Conservation (phyloP, 2,329 filamentous ascomycete species). For the Fusarium mangiferae region DNA sequence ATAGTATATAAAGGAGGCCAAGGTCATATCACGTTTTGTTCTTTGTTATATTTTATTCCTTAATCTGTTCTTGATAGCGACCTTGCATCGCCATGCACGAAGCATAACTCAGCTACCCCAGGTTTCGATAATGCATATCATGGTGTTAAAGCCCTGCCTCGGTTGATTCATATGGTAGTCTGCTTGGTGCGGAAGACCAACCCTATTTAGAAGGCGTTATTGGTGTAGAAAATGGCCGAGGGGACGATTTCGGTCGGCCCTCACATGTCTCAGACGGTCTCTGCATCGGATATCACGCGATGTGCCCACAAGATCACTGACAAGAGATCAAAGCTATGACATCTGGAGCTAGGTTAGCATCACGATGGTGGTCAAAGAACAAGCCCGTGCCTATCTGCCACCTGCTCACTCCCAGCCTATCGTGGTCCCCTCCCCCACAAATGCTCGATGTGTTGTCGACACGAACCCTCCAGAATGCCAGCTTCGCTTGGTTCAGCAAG, state of each 20-base stretch:
- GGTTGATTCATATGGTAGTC: not conserved
- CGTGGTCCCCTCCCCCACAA: constrained; percentile 35
- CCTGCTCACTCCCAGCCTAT: constrained; percentile 7
- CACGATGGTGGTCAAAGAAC: constrained; percentile 4
- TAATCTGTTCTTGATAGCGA: not conserved
- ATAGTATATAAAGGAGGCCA: not conserved
- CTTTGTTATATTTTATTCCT: not conserved
- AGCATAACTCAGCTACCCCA: not conserved
- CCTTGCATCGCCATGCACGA: not conserved
- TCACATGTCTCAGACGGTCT: constrained; percentile 25
- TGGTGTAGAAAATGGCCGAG: not conserved
- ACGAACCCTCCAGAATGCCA: constrained; percentile 36
- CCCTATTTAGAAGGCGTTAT: constrained; percentile 11
- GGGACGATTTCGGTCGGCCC: not conserved
- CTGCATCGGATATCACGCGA: constrained; percentile 22
- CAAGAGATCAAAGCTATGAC: constrained; percentile 16
- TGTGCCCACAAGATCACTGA: constrained; percentile 21
- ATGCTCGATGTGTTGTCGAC: constrained; percentile 25
- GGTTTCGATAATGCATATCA: not conserved
- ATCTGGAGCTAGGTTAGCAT: constrained; percentile 13
- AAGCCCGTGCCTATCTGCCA: constrained; percentile 13
- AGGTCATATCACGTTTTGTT: not conserved
- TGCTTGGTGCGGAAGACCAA: not conserved
- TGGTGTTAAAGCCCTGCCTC: not conserved
- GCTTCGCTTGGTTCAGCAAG: constrained; percentile 26